Evolutionary conservation across 2,329 filamentous ascomycete genomes (phyloP).

Genomic region (Emergomyces pasteurianus): DNA sequence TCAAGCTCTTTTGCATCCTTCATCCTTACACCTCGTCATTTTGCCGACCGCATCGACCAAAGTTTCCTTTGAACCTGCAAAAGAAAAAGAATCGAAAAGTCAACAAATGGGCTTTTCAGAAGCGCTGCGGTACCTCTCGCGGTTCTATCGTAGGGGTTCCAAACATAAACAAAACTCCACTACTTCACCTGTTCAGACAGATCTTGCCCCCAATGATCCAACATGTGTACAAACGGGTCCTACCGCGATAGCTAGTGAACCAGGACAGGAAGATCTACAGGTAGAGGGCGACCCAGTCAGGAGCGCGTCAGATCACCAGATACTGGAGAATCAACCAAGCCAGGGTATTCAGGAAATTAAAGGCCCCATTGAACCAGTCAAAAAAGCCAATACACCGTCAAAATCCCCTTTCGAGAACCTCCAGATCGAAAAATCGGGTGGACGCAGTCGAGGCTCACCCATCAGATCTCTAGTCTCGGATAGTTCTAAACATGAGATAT

Average conservation of each 20-base stretch:
- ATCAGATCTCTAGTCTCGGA: background rate
- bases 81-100: background rate
- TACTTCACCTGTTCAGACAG: background rate
- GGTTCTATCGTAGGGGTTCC: conserved; percentile 7
- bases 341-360: background rate
- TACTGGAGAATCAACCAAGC: background rate
- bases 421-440: background rate
- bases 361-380: background rate
- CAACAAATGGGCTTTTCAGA: conserved; percentile 6
- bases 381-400: background rate
- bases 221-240: background rate
- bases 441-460: background rate
- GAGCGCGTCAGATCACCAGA: background rate
- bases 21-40: background rate
- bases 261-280: background rate
- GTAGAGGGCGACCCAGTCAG: background rate
- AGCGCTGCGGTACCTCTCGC: conserved; percentile 9
- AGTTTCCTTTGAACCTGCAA: background rate
- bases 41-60: background rate
- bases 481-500: background rate
- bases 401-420: background rate
- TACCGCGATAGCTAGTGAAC: background rate
- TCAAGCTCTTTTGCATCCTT: background rate
- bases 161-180: background rate
- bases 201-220: background rate